A percentile compares a stretch with the other conserved stretches of the same genome.
Conservation (phyloP, 1,139 yeast genomes). For the Pichia sp. region DNA sequence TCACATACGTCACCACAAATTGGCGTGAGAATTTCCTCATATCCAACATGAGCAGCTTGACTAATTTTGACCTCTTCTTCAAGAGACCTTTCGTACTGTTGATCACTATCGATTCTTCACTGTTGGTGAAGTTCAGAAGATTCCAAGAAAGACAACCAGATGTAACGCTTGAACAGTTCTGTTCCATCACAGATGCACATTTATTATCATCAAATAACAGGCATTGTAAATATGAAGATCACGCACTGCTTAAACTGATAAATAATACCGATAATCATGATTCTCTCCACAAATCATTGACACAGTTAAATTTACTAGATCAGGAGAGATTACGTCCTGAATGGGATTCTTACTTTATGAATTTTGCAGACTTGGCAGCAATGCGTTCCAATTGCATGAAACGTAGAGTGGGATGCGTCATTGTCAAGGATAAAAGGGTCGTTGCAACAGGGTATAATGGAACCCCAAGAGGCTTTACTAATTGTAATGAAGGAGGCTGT, state of each 20-base stretch:
- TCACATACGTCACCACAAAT: slow-evolving; percentile 58
- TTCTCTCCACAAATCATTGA: slow-evolving; percentile 27
- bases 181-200: slow-evolving; percentile 7
- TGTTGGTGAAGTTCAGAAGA: slow-evolving; percentile 46
- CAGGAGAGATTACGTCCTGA: slow-evolving; percentile 71
- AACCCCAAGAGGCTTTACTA: slow-evolving; percentile 79
- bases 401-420: slow-evolving; percentile 91
- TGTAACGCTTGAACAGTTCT: slow-evolving; percentile 35
- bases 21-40: slow-evolving; percentile 67
- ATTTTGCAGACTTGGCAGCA: slow-evolving; percentile 88
- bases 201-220: slow-evolving; percentile 1
- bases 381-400: slow-evolving; percentile 94
- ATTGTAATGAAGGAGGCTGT: slow-evolving; percentile 97
- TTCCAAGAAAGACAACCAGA: slow-evolving; percentile 27
- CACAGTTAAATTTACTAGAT: slow-evolving; percentile 49
- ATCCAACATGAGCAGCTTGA: slow-evolving; percentile 39
- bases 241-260: slow-evolving; percentile 54
- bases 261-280: slow-evolving; percentile 43
- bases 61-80: slow-evolving; percentile 42
- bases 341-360: slow-evolving; percentile 97
- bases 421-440: slow-evolving; percentile 78
- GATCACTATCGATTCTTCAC: slow-evolving; percentile 71
- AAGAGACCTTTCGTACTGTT: slow-evolving; percentile 86
- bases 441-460: slow-evolving; percentile 98
- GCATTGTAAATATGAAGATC: slow-evolving; percentile 25